These are phyloP conservation scores for Metschnikowia rubicola DNA, from an alignment of 805 yeast species.

Conservation along the genomic window DNA sequence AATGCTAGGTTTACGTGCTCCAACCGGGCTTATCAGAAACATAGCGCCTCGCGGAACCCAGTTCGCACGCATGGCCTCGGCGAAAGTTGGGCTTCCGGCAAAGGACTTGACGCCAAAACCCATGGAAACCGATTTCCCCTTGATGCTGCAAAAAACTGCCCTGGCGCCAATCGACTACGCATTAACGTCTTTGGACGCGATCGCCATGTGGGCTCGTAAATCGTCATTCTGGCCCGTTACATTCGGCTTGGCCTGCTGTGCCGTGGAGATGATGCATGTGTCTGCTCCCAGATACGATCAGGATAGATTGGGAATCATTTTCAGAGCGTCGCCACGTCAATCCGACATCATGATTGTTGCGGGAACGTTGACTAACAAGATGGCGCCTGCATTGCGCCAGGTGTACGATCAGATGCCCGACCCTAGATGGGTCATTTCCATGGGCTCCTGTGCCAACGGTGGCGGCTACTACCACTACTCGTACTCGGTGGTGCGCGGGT, in stretches of 20 bases:
- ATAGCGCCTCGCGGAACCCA: background rate
- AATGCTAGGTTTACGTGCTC: constrained; percentile 29
- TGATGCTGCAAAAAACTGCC: constrained; percentile 58
- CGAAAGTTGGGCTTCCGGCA: constrained; percentile 26
- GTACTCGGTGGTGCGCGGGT: constrained; percentile 84
- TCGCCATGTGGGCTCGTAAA: constrained; percentile 88
- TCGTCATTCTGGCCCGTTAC: constrained; percentile 94
- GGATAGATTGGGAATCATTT: constrained; percentile 87
- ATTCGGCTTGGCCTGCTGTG: constrained; percentile 89
- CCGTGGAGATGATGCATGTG: constrained; percentile 93
- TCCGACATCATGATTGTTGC: constrained; percentile 91
- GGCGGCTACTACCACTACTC: constrained; percentile 92
- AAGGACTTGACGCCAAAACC: constrained; percentile 48
- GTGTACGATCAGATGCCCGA: constrained; percentile 94
- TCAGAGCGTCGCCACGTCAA: constrained; percentile 92
- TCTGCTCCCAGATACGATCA: constrained; percentile 90
- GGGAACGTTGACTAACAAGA: constrained; percentile 85
- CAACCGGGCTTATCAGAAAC: constrained; percentile 18
- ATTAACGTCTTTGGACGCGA: constrained; percentile 73
- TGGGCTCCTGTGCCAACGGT: constrained; percentile 94
- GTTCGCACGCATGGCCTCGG: constrained; percentile 21
- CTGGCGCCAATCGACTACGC: constrained; percentile 70
- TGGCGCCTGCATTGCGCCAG: constrained; percentile 92
- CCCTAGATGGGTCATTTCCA: constrained; percentile 90
- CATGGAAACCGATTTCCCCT: constrained; percentile 66